Percentiles rank a stretch among this genome's conserved stretches.
Conservation (phyloP, 202 grass and related monocot species). For the Elaeis oleifera region DNA sequence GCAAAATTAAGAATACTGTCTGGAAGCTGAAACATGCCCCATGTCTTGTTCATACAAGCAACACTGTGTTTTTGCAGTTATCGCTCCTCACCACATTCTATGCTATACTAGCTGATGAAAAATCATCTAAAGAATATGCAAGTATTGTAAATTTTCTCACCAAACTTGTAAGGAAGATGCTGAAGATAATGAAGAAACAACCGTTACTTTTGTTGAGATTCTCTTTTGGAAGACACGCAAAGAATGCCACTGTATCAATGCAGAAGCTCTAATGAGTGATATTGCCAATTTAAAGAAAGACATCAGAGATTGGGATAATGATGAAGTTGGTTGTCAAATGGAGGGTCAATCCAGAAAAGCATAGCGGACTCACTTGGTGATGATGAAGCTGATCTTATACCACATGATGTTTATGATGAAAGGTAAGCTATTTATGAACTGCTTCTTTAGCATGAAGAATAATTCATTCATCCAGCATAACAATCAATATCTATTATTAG, state of each 20-base stretch:
- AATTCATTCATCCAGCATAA: too few relatives aligned
- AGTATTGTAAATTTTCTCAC: slow-evolving; percentile 87
- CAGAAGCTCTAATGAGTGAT: slow-evolving; percentile 52
- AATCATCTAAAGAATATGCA: slow-evolving; percentile 63
- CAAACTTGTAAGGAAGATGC: slow-evolving; percentile 83
- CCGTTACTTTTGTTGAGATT: slow-evolving; percentile 82
- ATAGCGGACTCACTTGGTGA: slow-evolving; percentile 97
- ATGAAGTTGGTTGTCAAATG: slow-evolving; percentile 32
- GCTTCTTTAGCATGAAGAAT: background rate
- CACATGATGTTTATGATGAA: slow-evolving; percentile 42
- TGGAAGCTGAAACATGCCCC: too few relatives aligned
- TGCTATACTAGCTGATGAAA: slow-evolving; percentile 77
- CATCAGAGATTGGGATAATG: slow-evolving; percentile 27
- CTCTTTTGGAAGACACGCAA: slow-evolving; percentile 91
- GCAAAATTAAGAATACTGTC: too few relatives aligned
- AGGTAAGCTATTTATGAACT: slow-evolving; percentile 41
- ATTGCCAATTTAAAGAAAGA: slow-evolving; percentile 39
- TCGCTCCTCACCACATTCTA: slow-evolving; percentile 77
- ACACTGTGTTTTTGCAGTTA: slow-evolving; percentile 49
- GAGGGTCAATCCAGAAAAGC: slow-evolving; percentile 45
- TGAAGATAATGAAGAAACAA: slow-evolving; percentile 72
- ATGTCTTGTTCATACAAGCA: background rate
- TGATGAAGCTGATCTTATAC: slow-evolving; percentile 76
- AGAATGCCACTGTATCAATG: slow-evolving; percentile 79
- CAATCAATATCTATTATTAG: too few relatives aligned